Conservation (phyloP, 305 asterid genomes). For the Solanum hybrid region DNA sequence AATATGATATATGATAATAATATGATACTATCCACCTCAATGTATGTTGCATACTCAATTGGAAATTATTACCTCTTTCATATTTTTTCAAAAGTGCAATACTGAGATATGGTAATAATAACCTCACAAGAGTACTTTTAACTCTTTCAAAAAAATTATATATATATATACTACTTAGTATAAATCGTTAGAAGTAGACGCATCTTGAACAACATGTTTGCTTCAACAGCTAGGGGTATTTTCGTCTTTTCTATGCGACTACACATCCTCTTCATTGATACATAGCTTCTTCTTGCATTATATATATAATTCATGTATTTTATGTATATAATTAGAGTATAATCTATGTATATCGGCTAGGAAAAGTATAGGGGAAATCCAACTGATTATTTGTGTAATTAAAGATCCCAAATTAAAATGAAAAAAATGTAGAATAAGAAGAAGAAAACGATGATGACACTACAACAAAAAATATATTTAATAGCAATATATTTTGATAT, state of each 20-base stretch:
- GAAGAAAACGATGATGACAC: neutral
- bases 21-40: neutral
- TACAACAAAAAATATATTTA: too few species aligned
- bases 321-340: neutral
- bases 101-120: neutral
- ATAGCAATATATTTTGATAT: neutral
- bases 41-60: neutral
- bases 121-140: constrained; percentile 7
- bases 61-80: neutral
- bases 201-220: neutral
- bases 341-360: neutral
- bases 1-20: neutral
- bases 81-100: neutral
- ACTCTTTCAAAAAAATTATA: neutral
- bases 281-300: too few species aligned
- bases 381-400: neutral
- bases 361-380: neutral
- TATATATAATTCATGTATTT: neutral
- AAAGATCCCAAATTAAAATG: neutral
- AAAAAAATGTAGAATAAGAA: neutral
- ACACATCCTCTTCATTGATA: neutral
- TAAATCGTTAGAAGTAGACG: neutral
- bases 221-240: neutral
- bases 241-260: neutral
- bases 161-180: too few species aligned